Percentiles rank a stretch among this genome's conserved stretches.
Conservation (phyloP, 495 filamentous ascomycete species). For the Durotheca rogersii region DNA sequence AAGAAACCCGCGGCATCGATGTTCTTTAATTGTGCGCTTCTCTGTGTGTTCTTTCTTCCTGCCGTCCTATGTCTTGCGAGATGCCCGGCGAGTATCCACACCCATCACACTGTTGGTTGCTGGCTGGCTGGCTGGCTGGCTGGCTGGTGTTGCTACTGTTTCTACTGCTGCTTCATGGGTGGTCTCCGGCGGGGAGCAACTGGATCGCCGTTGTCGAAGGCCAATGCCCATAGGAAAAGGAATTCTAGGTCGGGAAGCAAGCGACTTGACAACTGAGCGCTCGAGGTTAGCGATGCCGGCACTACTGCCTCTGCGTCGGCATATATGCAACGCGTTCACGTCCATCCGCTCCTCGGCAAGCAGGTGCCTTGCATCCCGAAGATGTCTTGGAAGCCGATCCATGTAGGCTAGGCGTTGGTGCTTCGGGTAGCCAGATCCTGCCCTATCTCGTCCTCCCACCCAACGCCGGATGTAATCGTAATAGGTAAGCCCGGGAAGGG, state of each 20-base stretch:
- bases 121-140: no score
- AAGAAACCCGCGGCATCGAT: slow-evolving; percentile 9
- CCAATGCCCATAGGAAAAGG: no score
- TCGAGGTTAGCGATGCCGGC: slow-evolving; percentile 24
- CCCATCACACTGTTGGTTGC: slow-evolving; percentile 23
- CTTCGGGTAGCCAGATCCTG: slow-evolving; percentile 29
- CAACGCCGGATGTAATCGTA: no score
- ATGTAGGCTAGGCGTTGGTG: slow-evolving; percentile 25
- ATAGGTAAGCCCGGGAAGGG: no score
- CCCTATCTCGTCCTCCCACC: neutral
- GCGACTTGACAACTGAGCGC: slow-evolving; percentile 17
- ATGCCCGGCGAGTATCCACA: slow-evolving; percentile 22
- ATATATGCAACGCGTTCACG: no score
- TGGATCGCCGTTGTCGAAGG: slow-evolving; percentile 21
- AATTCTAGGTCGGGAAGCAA: slow-evolving; percentile 13
- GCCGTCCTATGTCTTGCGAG: slow-evolving; percentile 22
- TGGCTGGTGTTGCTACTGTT: no score
- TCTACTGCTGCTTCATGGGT: no score
- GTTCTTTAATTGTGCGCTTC: slow-evolving; percentile 21
- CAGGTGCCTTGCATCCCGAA: slow-evolving; percentile 17
- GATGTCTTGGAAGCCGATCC: slow-evolving; percentile 28
- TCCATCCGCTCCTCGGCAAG: slow-evolving; percentile 29
- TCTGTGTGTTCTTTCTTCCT: slow-evolving; percentile 9
- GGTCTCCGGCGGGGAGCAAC: slow-evolving; percentile 18
- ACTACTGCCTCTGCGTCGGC: slow-evolving; percentile 24